Evolutionary conservation across 2,329 filamentous ascomycete species (phyloP).

Genomic region (Monosporascus ibericus): DNA sequence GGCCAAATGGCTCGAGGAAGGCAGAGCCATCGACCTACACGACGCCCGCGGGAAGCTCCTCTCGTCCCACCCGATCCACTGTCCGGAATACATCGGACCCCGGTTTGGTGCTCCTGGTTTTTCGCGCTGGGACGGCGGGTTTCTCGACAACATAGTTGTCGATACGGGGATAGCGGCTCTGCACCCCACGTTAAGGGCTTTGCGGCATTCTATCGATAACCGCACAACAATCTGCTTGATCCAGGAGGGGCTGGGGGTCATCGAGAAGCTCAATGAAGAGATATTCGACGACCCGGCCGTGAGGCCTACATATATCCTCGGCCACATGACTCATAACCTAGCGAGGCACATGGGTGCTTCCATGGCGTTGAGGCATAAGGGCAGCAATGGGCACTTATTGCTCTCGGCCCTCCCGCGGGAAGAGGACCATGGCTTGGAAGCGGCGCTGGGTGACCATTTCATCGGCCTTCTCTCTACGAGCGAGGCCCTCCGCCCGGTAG

Average conservation of each 20-base stretch:
- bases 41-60: slow-evolving; percentile 32
- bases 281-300: slow-evolving; percentile 61
- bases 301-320: slow-evolving; percentile 72
- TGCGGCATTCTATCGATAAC: slow-evolving; percentile 32
- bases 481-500: slow-evolving; percentile 54
- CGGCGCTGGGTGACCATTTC: slow-evolving; percentile 42
- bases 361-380: slow-evolving; percentile 37
- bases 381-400: slow-evolving; percentile 6
- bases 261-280: slow-evolving; percentile 68
- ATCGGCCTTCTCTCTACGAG: slow-evolving; percentile 57
- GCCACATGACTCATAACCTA: slow-evolving; percentile 45
- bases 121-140: not conserved
- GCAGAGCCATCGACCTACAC: slow-evolving; percentile 37
- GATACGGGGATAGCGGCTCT: slow-evolving; percentile 10
- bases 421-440: slow-evolving; percentile 11
- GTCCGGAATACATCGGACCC: slow-evolving; percentile 15
- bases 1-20: slow-evolving; percentile 39
- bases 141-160: slow-evolving; percentile 21
- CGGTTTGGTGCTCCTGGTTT: not conserved
- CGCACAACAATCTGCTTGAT: slow-evolving; percentile 70
- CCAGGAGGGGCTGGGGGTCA: slow-evolving; percentile 75
- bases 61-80: slow-evolving; percentile 14
- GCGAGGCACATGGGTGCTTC: slow-evolving; percentile 6
- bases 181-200: slow-evolving; percentile 10
- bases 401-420: slow-evolving; percentile 11